Base-by-base conservation (phyloP, 306 rosid species). In the Fagus crenata region DNA sequence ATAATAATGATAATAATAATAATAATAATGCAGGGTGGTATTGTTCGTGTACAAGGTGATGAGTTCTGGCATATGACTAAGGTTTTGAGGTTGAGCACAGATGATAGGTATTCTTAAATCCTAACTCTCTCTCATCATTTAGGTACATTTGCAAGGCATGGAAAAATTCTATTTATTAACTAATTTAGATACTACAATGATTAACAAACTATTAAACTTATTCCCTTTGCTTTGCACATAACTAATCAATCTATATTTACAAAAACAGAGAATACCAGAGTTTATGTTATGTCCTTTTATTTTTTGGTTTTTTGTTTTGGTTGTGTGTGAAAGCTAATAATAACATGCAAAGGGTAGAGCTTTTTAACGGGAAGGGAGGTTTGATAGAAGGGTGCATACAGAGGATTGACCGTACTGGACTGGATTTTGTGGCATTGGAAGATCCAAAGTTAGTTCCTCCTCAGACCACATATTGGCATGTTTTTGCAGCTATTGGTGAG, bases 21-120 rank as follows among this genome's bases (percentile, higher is more conserved):
- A 22, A 22, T 73, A 36, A 36, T 17, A 77, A n/a, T 81, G 80
- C 89, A 92, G 97, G 98, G 98, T 33, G 81, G 73, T 78, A 78
- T 81, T 68, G 79, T 95, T 69, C 87, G 89, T 8, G 86, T 95
- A 14, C 83, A 88, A 80, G 97, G 97, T 33, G 97, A 92, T 85
- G 98, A 95, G 56, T 86, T 95, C 75, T 90, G 96, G 97, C 98
- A 95, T 76, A 92, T 95, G 96, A 89, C 96, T 12, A 92, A 92
- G 81, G 97, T 90, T 28, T 84, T 95, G 77, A 90, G 98, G 81
- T 85, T 95, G 84, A 74, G 86, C 72, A 77, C 85, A 67, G 74
- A 86, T 76, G 97, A 88, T 72, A 89, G 97, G 98, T 95, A 87
- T 74, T 74, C 54, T 35, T 81, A 22, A 51, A n/a, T n/a, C n/a